phyloP scores from a whole-genome alignment of 2,329 filamentous ascomycete genomes.

The Claviceps cyperi region DNA sequence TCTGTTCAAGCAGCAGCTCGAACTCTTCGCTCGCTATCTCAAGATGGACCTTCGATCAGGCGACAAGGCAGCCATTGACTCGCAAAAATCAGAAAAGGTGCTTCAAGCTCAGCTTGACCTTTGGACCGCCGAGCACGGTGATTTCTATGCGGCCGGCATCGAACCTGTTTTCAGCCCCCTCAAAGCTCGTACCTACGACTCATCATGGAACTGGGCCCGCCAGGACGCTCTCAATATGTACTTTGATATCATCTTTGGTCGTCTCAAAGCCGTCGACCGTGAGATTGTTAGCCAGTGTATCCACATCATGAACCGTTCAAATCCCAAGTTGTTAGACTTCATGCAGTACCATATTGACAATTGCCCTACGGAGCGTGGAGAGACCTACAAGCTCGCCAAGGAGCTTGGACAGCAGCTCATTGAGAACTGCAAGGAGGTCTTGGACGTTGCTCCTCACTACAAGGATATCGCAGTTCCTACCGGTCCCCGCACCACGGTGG shows the following conservation, averaged over 20 bases:
- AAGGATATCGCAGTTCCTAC: conserved; percentile 93
- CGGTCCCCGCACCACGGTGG: conserved; percentile 81
- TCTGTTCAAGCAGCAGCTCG: conserved; percentile 95
- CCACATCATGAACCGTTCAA: conserved; percentile 97
- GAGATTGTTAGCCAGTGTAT: conserved; percentile 99
- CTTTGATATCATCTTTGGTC: conserved; percentile 96
- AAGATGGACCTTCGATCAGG: conserved; percentile 96
- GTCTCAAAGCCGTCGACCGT: conserved; percentile 81
- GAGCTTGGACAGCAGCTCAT: conserved; percentile 86
- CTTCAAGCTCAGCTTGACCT: conserved; percentile 88
- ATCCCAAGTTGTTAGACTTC: conserved; percentile 87
- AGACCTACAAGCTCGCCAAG: conserved; percentile 97
- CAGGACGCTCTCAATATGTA: conserved; percentile 98
- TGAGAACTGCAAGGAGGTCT: conserved; percentile 90
- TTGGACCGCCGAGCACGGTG: conserved; percentile 90
- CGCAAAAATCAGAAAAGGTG: conserved; percentile 72
- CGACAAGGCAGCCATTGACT: conserved; percentile 79
- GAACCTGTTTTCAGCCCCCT: conserved; percentile 85
- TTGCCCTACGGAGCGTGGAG: conserved; percentile 88
- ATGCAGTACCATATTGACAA: conserved; percentile 99
- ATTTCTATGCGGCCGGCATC: conserved; percentile 89
- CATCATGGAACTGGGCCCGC: conserved; percentile 97
- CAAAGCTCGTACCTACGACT: conserved; percentile 94
- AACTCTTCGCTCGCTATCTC: conserved; percentile 86
- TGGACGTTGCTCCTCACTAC: conserved; percentile 73